These are phyloP conservation scores for Apium graveolens DNA, from an alignment of 129 eudicot genomes.

Conservation along the genomic window DNA sequence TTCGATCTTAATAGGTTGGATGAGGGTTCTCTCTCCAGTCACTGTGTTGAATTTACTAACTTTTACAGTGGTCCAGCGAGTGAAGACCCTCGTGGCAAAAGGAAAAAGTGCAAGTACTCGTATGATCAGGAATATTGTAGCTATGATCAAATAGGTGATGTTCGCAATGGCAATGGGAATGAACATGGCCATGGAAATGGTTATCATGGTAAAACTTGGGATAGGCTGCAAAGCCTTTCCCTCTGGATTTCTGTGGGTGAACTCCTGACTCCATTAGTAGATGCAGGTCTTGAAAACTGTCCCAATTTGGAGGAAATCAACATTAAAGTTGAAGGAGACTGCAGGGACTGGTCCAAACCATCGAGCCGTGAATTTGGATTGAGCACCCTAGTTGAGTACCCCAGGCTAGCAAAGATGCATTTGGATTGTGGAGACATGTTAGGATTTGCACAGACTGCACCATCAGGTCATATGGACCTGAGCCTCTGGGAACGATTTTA, in stretches of 20 bases:
- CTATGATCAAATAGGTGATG: not conserved
- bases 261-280: conserved; percentile 57
- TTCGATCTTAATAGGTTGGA: conserved; percentile 29
- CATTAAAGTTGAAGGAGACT: conserved; percentile 91
- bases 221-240: conserved; percentile 46
- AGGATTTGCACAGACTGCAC: conserved; percentile 94
- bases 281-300: conserved; percentile 63
- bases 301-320: conserved; percentile 65
- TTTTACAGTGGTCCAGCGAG: not conserved
- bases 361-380: conserved; percentile 54
- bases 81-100: conserved; percentile 19
- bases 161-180: conserved; percentile 13
- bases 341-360: conserved; percentile 54
- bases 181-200: conserved; percentile 15
- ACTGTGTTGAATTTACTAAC: not conserved
- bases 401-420: conserved; percentile 55
- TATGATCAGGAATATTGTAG: conserved; percentile 33
- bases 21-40: conserved; percentile 4
- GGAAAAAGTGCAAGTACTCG: conserved; percentile 37
- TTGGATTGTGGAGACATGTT: conserved; percentile 78
- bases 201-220: conserved; percentile 44
- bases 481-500: conserved; percentile 92
- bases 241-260: conserved; percentile 90
- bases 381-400: conserved; percentile 38
- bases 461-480: conserved; percentile 90